Evolutionary conservation across 2,329 filamentous ascomycete genomes (phyloP).

Genomic region (Pseudovirgaria hyperparasitica): DNA sequence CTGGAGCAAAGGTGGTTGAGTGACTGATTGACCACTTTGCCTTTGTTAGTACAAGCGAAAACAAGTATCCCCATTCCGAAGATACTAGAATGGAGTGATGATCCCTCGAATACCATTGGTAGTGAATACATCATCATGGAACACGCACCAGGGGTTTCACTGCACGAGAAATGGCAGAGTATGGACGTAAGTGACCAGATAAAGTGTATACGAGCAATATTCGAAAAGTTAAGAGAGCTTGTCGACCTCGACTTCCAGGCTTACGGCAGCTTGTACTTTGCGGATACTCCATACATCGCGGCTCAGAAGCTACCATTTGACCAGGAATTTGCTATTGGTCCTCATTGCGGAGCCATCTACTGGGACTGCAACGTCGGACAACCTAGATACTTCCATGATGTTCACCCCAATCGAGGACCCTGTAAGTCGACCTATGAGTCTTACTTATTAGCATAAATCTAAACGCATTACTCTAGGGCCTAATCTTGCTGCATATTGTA

Average conservation of each 20-base stretch:
- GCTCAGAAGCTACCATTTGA: slow-evolving; percentile 6
- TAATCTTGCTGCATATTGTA: slow-evolving; percentile 18
- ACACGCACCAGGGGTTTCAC: slow-evolving; percentile 18
- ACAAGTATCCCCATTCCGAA: slow-evolving; percentile 29
- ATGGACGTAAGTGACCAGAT: slow-evolving; percentile 23
- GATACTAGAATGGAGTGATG: slow-evolving; percentile 30
- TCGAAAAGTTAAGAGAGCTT: slow-evolving; percentile 16
- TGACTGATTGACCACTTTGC: too few species aligned
- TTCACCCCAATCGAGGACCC: slow-evolving; percentile 23
- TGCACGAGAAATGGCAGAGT: slow-evolving; percentile 19
- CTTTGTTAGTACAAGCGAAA: slow-evolving; percentile 19
- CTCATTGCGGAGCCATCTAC: slow-evolving; percentile 16
- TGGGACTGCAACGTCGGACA: slow-evolving; percentile 19
- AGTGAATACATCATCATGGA: slow-evolving; percentile 29
- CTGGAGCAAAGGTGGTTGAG: slow-evolving; percentile 2
- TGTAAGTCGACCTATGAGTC: slow-evolving; percentile 17
- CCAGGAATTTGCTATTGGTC: slow-evolving; percentile 17
- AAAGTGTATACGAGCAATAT: slow-evolving; percentile 18
- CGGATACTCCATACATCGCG: slow-evolving; percentile 9
- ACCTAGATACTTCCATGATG: slow-evolving; percentile 20
- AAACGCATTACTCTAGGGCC: slow-evolving; percentile 17
- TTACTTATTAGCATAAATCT: slow-evolving; percentile 6
- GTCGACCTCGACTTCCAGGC: slow-evolving; percentile 22
- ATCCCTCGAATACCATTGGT: slow-evolving; percentile 19
- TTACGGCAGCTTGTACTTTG: slow-evolving; percentile 27